Evolutionary conservation across 345 rosid species (phyloP).

Genomic region (Reutealis trisperma): DNA sequence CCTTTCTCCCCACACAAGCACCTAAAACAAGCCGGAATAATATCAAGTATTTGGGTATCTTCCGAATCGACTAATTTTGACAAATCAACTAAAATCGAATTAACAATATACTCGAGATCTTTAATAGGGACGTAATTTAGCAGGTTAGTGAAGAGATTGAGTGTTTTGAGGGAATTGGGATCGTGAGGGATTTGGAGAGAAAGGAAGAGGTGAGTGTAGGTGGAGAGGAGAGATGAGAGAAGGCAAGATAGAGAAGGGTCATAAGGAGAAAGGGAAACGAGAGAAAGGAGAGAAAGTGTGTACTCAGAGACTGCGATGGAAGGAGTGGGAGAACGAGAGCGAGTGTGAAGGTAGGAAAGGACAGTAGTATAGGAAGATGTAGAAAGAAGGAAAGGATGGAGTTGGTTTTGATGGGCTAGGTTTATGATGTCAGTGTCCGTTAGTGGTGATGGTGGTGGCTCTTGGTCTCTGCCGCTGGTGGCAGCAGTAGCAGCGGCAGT

Average conservation of each 20-base stretch:
- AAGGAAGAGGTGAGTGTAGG: slow-evolving; percentile 53
- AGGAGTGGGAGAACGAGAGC: slow-evolving; percentile 54
- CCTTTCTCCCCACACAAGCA: slow-evolving; percentile 40
- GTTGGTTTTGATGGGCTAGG: slow-evolving; percentile 51
- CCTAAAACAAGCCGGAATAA: slow-evolving; percentile 62
- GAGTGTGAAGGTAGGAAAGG: slow-evolving; percentile 53
- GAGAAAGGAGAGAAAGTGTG: slow-evolving; percentile 54
- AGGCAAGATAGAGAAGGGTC: slow-evolving; percentile 50
- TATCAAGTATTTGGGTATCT: slow-evolving; percentile 73
- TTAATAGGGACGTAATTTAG: slow-evolving; percentile 33
- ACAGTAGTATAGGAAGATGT: slow-evolving; percentile 48
- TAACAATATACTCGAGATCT: slow-evolving; percentile 45
- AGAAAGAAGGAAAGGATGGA: slow-evolving; percentile 54
- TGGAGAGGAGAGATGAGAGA: slow-evolving; percentile 60
- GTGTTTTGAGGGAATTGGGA: slow-evolving; percentile 58
- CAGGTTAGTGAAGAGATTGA: slow-evolving; percentile 51
- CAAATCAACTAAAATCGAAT: slow-evolving; percentile 37
- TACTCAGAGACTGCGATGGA: slow-evolving; percentile 64
- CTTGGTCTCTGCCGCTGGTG: slow-evolving; percentile 7
- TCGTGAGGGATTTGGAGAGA: slow-evolving; percentile 56
- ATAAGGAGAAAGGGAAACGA: slow-evolving; percentile 56
- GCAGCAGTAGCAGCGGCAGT: slow-evolving; percentile 30
- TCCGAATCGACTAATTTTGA: slow-evolving; percentile 39
- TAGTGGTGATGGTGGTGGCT: slow-evolving; percentile 29
- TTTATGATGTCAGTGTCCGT: slow-evolving; percentile 56